Base-by-base conservation (phyloP, 1,139 yeast species). In the Taiozyma sp. region DNA sequence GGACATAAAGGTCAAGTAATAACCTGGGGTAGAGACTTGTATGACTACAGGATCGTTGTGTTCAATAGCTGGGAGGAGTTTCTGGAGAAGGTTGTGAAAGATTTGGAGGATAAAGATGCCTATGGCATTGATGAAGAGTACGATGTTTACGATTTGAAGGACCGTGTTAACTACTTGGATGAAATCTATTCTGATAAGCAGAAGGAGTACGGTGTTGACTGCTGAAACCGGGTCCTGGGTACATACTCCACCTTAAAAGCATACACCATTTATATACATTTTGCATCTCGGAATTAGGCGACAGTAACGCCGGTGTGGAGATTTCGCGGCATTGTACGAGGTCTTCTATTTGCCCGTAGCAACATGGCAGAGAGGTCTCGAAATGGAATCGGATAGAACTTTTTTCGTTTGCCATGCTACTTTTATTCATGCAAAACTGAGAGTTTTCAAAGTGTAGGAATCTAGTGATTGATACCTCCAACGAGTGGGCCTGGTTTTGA, bases 1-100 rank as follows among this genome's bases (percentile, higher is more conserved):
- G 88, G 88, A 45, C 67, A 66, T 55, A 75, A 81, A 77, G 87
- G 88, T 27, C 88, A 83, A 65, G 69, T 83, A 19, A 82, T 83
- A 52, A 66, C 81, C 44, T 83, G 78, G 64, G 88, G 88, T 19
- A 76, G 86, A 60, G 87, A 83, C 57, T 81, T 70, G 60, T 47
- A 48, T 36, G 87, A 83, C 65, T 79, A 84, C 48, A 82, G 81
- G 61, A 70, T 78, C 55, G 86, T 82, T 32, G 68, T 82, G 55
- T 85, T 86, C 6, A 62, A 71, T n/a, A 71, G 73, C 47, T 81
- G 83, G 66, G 76, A 77, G 41, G 84, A 81, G 55, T 82, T 82
- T 57, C 64, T 83, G 46, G 74, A 74, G 56, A 70, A 68, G 39
- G 73, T 73, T 50, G 75, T 75, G 9, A 70, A 69, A 40, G 85